Evolutionary conservation across 2,329 filamentous ascomycete genomes (phyloP), one percentile per base, ranked within the genome.

Genomic region (Scorias spongiosa): DNA sequence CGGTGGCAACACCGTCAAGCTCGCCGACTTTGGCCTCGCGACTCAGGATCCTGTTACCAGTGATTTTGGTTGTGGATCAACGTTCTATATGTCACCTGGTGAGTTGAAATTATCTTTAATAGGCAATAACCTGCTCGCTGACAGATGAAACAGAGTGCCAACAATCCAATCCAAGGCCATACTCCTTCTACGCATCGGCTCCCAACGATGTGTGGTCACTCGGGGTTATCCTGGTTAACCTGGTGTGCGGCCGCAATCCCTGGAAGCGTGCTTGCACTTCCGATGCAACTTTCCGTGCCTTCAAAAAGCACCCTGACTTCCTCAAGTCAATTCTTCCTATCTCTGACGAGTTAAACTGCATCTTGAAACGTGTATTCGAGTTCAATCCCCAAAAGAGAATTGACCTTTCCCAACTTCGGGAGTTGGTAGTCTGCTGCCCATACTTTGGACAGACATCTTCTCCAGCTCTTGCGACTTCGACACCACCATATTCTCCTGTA

Each of bases 11-110:
- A 91, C 86, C 30, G 85, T 94, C 59, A 94, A 96, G 69, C 76
- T 98, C 52, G 91, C 89, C 52, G 91, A 98, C 66, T 98, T 98
- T 72, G 91, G 91, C 61, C 76, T 98, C 44, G 91, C 91, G 47
- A 96, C 87, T 18, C 80, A 78, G 46, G 84, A 89, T 52, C 74
- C 78, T 52, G 72, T 81, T 53, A 94, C 89, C 51, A 83, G 87
- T 55, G 91, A 98, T 63, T 95, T 94, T 65, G 91, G 91, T 58
- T 98, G 91, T 63, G 91, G 91, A 50, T 96, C 91, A 29, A 96
- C 89, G 11, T 96, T 96, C 59, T 98, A 98, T 69, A 98, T 96
- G 91, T 94, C 87, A 60, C 91, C 91, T 76, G 89, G 89, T 40
- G 38, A 40, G 38, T 15, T 29, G 28, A 29, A 4, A 2, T 42